Evolutionary conservation across 306 rosid genomes (phyloP).

Genomic region (Gastrolobium bilobum): DNA sequence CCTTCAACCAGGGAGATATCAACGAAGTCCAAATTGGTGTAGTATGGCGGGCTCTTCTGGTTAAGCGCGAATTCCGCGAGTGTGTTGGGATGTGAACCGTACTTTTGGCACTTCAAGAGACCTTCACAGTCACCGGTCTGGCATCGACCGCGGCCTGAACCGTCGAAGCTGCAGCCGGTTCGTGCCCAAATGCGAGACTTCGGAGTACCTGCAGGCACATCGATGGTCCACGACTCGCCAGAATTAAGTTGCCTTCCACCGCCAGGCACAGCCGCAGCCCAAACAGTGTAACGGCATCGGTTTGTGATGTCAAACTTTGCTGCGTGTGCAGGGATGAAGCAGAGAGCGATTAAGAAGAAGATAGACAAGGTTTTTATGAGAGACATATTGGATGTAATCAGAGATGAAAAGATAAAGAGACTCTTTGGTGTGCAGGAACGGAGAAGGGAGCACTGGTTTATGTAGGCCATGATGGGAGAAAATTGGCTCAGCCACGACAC

Average conservation of each 20-base stretch:
- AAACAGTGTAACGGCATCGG: constrained; percentile 56
- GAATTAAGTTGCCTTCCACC: constrained; percentile 52
- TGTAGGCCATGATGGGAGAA: not conserved
- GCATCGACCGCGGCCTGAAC: constrained; percentile 53
- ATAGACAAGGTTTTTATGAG: not conserved
- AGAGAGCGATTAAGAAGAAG: not conserved
- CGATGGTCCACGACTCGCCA: constrained; percentile 48
- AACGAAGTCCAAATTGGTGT: constrained; percentile 47
- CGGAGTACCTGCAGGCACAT: constrained; percentile 38
- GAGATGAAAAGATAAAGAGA: too few species aligned
- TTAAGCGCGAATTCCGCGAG: constrained; percentile 61
- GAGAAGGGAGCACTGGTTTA: not conserved
- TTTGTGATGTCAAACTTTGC: constrained; percentile 55
- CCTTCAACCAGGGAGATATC: constrained; percentile 62
- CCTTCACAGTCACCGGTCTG: constrained; percentile 68
- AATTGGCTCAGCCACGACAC: too few species aligned
- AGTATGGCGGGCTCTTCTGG: not conserved
- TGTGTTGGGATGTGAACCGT: constrained; percentile 63
- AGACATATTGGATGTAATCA: not conserved
- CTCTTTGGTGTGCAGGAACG: not conserved
- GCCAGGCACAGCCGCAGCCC: constrained; percentile 61
- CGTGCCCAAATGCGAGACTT: constrained; percentile 71
- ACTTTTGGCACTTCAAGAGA: constrained; percentile 46
- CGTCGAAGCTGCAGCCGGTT: constrained; percentile 63
- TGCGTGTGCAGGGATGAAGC: constrained; percentile 10